Conservation (phyloP, 345 rosid genomes). For the Fremontodendron californicum region DNA sequence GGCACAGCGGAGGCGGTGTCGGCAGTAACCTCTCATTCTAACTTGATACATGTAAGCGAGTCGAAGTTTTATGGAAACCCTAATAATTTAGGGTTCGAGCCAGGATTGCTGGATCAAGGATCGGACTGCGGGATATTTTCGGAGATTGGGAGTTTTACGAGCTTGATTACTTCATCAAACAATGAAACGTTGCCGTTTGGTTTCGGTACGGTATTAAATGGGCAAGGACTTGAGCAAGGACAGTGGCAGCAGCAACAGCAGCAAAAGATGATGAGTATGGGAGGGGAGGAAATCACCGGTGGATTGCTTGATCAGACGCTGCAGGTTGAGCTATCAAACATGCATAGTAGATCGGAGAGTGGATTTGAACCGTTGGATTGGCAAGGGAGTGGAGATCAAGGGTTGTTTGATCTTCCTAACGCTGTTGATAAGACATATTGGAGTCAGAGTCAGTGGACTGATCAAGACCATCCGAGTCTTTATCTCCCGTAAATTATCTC, state of each 20-base stretch:
- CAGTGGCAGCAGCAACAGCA: conserved; percentile 29
- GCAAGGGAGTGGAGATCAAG: conserved; percentile 62
- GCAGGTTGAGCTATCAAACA: conserved; percentile 31
- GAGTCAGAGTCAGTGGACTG: conserved; percentile 77
- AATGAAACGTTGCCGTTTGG: conserved; percentile 49
- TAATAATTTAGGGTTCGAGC: conserved; percentile 37
- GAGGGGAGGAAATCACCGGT: conserved; percentile 27
- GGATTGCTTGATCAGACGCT: conserved; percentile 52
- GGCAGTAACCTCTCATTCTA: conserved; percentile 39
- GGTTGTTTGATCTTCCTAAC: conserved; percentile 62
- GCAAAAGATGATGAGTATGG: conserved; percentile 20
- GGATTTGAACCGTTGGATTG: conserved; percentile 81
- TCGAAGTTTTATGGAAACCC: conserved; percentile 24
- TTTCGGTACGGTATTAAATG: conserved; percentile 33
- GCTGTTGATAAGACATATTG: conserved; percentile 79
- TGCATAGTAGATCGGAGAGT: conserved; percentile 28
- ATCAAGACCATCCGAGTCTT: conserved; percentile 55
- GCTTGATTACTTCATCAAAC: conserved; percentile 43
- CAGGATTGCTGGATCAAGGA: conserved; percentile 47
- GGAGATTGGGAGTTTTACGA: conserved; percentile 59
- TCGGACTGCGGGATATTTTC: conserved; percentile 62
- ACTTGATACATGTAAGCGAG: conserved; percentile 23
- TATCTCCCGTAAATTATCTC: conserved; percentile 62
- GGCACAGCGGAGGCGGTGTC: conserved; percentile 38
- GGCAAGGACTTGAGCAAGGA: conserved; percentile 20